Conservation (phyloP, 1,284 basidiomycete genomes). For the Malassezia obtusa region DNA sequence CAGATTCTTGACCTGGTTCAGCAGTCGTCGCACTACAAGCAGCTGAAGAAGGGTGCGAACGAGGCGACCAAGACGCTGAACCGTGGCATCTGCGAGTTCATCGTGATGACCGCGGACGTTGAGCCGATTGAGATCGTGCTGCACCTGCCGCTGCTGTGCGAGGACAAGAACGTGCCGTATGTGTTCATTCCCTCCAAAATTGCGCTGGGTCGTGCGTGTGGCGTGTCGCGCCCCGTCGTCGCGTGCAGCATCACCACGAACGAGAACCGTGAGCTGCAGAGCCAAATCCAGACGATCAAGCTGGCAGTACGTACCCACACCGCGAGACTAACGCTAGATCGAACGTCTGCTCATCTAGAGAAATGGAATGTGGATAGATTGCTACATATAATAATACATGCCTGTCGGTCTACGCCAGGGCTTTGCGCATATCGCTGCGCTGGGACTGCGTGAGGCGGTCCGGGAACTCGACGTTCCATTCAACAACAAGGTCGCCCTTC, state of each 20-base stretch:
- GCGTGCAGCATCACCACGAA: constrained; percentile 90
- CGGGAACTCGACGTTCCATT: constrained; percentile 42
- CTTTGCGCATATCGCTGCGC: constrained; percentile 26
- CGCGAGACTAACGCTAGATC: constrained; percentile 21
- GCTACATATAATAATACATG: background rate
- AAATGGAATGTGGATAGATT: background rate
- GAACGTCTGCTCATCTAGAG: constrained; percentile 38
- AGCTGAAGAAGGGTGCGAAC: constrained; percentile 96
- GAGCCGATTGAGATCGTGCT: constrained; percentile 96
- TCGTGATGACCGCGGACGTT: constrained; percentile 80
- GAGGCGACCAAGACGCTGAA: constrained; percentile 94
- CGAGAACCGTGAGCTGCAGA: constrained; percentile 81
- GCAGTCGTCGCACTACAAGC: constrained; percentile 68
- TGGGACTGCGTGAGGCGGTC: constrained; percentile 30
- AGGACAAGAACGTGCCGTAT: constrained; percentile 98
- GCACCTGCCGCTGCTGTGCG: constrained; percentile 91
- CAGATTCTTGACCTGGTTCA: constrained; percentile 58
- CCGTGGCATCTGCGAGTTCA: constrained; percentile 96
- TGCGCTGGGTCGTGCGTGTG: constrained; percentile 88
- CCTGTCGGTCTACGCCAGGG: constrained; percentile 17
- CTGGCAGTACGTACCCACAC: constrained; percentile 31
- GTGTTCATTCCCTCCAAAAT: constrained; percentile 89
- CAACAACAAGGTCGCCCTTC: constrained; percentile 43
- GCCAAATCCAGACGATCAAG: constrained; percentile 83
- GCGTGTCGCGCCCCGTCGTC: constrained; percentile 89